These are phyloP conservation scores for Mycena rebaudengoi DNA, from an alignment of 768 basidiomycete species.

Conservation along the genomic window DNA sequence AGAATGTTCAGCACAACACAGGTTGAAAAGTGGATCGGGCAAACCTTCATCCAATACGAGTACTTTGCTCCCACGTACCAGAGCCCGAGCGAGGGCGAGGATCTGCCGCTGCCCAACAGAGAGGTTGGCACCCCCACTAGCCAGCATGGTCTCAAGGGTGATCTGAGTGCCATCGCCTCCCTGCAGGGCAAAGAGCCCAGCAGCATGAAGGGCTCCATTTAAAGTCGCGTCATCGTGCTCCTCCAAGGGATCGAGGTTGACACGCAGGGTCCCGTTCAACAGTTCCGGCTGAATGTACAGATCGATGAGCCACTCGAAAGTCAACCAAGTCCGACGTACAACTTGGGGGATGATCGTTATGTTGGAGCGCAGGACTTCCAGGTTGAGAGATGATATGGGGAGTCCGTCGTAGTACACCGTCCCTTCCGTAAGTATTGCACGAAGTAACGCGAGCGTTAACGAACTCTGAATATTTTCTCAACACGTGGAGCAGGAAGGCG, in stretches of 20 bases:
- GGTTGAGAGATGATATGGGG: slow-evolving; percentile 46
- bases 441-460: slow-evolving; percentile 47
- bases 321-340: neutral
- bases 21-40: slow-evolving; percentile 17
- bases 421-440: slow-evolving; percentile 52
- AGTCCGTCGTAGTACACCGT: slow-evolving; percentile 52
- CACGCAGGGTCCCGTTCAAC: slow-evolving; percentile 47
- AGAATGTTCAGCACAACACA: neutral
- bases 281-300: slow-evolving; percentile 33
- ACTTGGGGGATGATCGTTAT: slow-evolving; percentile 53
- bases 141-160: slow-evolving; percentile 13
- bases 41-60: slow-evolving; percentile 20
- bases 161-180: neutral
- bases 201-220: slow-evolving; percentile 39
- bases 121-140: slow-evolving; percentile 11
- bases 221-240: slow-evolving; percentile 49
- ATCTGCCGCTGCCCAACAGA: slow-evolving; percentile 14
- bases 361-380: slow-evolving; percentile 51
- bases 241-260: slow-evolving; percentile 52
- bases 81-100: slow-evolving; percentile 33
- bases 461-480: slow-evolving; percentile 21
- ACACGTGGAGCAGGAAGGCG: slow-evolving; percentile 41
- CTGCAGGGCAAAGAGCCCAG: slow-evolving; percentile 34
- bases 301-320: slow-evolving; percentile 52
- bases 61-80: slow-evolving; percentile 18